Conservation (phyloP, 2,329 filamentous ascomycete genomes). For the Rhynchosporium secalis region DNA sequence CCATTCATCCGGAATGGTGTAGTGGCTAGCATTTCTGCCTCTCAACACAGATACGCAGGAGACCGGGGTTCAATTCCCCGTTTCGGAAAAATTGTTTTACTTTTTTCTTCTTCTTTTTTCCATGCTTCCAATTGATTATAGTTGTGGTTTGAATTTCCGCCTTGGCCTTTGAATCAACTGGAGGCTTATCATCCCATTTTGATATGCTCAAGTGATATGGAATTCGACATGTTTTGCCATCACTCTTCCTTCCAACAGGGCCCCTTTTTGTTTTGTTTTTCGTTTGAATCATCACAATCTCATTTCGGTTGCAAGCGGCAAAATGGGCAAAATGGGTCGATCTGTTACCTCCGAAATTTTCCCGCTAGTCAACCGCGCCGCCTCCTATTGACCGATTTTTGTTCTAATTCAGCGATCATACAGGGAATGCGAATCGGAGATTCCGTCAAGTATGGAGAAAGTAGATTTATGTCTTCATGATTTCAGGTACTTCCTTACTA, state of each 20-base stretch:
- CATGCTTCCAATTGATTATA: neutral
- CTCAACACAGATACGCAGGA: constrained; percentile 15
- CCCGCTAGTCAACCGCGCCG: too few species aligned
- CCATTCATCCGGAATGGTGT: constrained; percentile 16
- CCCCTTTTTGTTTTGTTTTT: neutral
- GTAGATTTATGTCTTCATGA: too few species aligned
- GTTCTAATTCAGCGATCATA: too few species aligned
- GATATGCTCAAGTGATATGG: too few species aligned
- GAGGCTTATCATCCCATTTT: too few species aligned
- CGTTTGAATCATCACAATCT: neutral
- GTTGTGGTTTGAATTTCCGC: neutral
- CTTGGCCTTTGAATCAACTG: neutral
- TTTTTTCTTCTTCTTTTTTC: constrained; percentile 1
- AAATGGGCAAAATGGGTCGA: neutral
- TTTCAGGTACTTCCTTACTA: too few species aligned
- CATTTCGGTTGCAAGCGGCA: neutral
- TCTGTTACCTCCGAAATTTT: too few species aligned
- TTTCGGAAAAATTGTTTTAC: constrained; percentile 11
- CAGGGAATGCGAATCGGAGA: too few species aligned
- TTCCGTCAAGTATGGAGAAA: too few species aligned
- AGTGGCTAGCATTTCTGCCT: constrained; percentile 21
- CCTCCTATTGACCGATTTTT: too few species aligned
- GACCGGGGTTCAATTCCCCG: constrained; percentile 21
- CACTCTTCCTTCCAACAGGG: too few species aligned
- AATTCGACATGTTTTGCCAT: too few species aligned